Conservation (phyloP, 1,284 basidiomycete species). For the Ustilago loliicola region DNA sequence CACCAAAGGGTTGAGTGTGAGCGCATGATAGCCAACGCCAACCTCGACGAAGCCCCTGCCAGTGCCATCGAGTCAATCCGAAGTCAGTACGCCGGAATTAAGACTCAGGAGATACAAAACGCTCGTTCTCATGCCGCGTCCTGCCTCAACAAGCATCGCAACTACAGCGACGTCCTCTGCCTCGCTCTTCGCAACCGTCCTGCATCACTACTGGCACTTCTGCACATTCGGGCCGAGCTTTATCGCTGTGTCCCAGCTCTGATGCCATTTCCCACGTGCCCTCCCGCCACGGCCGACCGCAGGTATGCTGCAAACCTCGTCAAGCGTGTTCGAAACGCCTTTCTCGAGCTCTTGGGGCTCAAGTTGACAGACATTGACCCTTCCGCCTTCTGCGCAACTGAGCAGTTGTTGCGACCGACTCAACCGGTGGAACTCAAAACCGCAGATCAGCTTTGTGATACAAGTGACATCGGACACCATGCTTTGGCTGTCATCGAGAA, state of each 20-base stretch:
- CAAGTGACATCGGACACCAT: conserved; percentile 4
- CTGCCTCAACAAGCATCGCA: not conserved
- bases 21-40: not conserved
- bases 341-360: not conserved
- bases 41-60: not conserved
- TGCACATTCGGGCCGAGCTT: conserved; percentile 15
- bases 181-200: conserved; percentile 11
- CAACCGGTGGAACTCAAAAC: not conserved
- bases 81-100: not conserved
- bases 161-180: not conserved
- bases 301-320: conserved; percentile 1
- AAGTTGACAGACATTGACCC: not conserved
- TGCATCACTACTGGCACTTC: not conserved
- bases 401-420: conserved; percentile 3
- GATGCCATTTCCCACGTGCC: not conserved
- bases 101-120: not conserved
- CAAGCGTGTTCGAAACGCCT: not conserved
- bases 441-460: not conserved
- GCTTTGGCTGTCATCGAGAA: not conserved
- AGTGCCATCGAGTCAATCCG: not conserved
- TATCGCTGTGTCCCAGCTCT: conserved; percentile 5
- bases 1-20: not conserved
- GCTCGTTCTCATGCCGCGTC: not conserved
- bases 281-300: not conserved
- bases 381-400: not conserved